These are phyloP conservation scores for Daldinia bambusicola DNA, from an alignment of 495 filamentous ascomycete species.

Conservation along the genomic window DNA sequence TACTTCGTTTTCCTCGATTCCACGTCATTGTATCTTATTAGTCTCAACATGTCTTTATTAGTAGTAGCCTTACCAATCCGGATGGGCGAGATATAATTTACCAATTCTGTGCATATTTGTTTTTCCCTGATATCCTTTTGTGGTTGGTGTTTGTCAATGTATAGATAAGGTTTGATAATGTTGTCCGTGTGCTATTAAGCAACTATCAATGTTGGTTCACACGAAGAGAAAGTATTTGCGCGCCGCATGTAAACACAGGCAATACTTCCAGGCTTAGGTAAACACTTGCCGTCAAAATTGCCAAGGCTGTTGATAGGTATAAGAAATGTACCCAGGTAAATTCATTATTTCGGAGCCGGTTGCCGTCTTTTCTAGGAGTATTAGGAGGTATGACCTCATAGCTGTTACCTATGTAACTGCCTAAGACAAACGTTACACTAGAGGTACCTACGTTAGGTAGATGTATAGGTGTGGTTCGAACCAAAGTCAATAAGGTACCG, in stretches of 20 bases:
- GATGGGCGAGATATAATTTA: not conserved
- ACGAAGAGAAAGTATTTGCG: too few species aligned
- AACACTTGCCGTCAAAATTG: not conserved
- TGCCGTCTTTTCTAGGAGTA: not conserved
- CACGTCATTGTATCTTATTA: not conserved
- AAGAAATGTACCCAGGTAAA: not conserved
- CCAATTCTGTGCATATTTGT: not conserved
- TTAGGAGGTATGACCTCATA: conserved; percentile 18
- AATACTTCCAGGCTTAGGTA: not conserved
- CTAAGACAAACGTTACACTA: not conserved
- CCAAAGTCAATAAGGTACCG: too few species aligned
- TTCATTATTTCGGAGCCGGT: not conserved
- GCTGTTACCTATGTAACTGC: not conserved
- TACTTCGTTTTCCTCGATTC: not conserved
- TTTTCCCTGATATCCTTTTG: not conserved
- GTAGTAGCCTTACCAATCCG: not conserved
- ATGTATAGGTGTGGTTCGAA: not conserved
- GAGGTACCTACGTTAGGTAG: not conserved
- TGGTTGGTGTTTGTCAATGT: not conserved
- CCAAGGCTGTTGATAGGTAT: not conserved
- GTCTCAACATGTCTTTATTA: not conserved
- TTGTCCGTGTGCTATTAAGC: not conserved
- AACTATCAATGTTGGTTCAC: not conserved
- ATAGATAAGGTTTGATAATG: not conserved
- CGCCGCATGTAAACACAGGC: not conserved